Evolutionary conservation across 257 asterid species (phyloP).

Genomic region (Gentiana macrophylla): DNA sequence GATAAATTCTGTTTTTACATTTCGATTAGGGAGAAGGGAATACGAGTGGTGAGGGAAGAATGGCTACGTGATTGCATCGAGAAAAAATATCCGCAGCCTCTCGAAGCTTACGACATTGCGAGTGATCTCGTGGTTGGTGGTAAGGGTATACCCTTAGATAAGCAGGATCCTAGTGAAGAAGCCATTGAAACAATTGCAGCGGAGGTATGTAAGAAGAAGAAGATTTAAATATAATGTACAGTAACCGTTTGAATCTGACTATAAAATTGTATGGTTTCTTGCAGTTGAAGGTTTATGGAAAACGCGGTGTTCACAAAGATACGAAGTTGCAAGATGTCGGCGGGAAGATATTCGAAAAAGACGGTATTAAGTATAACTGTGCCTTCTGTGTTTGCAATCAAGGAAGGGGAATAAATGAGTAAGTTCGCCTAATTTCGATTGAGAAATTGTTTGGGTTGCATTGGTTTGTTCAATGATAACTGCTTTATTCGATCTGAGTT

Average conservation of each 20-base stretch:
- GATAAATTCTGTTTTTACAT: no score
- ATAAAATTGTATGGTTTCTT: background rate
- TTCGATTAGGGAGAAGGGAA: slow-evolving; percentile 48
- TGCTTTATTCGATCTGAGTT: no score
- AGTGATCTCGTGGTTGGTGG: slow-evolving; percentile 59
- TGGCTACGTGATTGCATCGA: slow-evolving; percentile 71
- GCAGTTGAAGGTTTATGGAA: slow-evolving; percentile 78
- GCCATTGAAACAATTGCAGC: slow-evolving; percentile 56
- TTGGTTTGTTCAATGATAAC: no score
- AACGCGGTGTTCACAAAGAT: slow-evolving; percentile 83
- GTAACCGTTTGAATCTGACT: background rate
- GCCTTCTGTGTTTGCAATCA: slow-evolving; percentile 46
- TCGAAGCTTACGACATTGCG: slow-evolving; percentile 50
- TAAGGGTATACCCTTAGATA: slow-evolving; percentile 46
- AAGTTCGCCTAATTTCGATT: slow-evolving; percentile 1
- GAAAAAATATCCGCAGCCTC: slow-evolving; percentile 34
- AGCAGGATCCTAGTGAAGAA: slow-evolving; percentile 45
- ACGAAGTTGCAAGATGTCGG: slow-evolving; percentile 57
- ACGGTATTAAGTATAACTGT: slow-evolving; percentile 70
- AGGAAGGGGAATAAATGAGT: slow-evolving; percentile 51
- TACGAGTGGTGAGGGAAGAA: slow-evolving; percentile 64
- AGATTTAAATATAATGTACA: no score
- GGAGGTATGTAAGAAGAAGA: slow-evolving; percentile 28
- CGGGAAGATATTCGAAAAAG: slow-evolving; percentile 58
- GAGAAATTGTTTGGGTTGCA: no score